Evolutionary conservation across 164 flowering plant genomes (phyloP).

Genomic region (Chimonanthus praecox): DNA sequence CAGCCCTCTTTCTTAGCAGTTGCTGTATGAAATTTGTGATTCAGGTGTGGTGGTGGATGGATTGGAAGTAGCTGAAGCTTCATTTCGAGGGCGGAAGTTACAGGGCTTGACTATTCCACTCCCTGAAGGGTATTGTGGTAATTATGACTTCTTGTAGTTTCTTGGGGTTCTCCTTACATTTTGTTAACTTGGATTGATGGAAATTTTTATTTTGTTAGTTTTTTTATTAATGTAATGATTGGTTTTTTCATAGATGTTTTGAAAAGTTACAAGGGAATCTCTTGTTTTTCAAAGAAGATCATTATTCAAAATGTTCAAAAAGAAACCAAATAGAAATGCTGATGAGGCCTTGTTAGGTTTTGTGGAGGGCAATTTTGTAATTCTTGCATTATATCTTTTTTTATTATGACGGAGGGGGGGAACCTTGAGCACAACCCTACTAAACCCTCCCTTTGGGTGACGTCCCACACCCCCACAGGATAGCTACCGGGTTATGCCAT

Average conservation of each 20-base stretch:
- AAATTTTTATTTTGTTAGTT: not conserved
- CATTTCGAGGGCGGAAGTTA: conserved; percentile 84
- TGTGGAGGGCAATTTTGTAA: too few species aligned
- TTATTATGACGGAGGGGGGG: too few species aligned
- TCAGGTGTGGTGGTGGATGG: conserved; percentile 67
- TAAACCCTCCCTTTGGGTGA: too few species aligned
- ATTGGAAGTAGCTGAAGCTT: conserved; percentile 59
- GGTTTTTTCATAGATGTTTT: not conserved
- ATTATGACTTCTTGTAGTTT: not conserved
- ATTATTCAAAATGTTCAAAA: too few species aligned
- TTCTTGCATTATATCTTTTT: too few species aligned
- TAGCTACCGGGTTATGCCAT: too few species aligned
- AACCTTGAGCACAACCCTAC: too few species aligned
- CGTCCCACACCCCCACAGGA: too few species aligned
- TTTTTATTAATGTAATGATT: not conserved
- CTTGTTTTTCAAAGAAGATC: too few species aligned
- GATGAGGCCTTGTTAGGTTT: too few species aligned
- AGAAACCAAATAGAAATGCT: too few species aligned
- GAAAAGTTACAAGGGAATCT: too few species aligned
- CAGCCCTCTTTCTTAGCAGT: not conserved
- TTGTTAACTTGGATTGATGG: not conserved
- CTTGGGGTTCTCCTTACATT: not conserved
- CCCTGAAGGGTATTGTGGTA: conserved; percentile 78
- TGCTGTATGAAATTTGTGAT: not conserved
- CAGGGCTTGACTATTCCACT: conserved; percentile 64